These are phyloP conservation scores for Diphasiastrum complanatum DNA, from an alignment of 83 land plant genomes.

Conservation along the genomic window DNA sequence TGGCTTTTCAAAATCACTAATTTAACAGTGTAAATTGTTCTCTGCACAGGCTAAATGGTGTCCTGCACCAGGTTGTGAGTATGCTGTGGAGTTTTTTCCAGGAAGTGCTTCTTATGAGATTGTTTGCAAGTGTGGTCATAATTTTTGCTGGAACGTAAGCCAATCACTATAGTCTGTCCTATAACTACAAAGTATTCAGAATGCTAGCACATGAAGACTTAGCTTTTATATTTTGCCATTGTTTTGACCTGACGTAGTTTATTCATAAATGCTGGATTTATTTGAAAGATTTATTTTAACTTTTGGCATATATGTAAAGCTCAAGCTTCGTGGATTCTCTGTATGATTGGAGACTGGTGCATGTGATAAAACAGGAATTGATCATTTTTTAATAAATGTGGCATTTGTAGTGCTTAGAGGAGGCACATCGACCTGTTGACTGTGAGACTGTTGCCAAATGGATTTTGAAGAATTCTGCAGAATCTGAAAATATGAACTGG, in stretches of 20 bases:
- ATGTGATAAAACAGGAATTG: background rate
- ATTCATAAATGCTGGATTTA: too few relatives aligned
- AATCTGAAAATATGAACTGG: constrained; percentile 97
- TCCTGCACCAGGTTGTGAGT: constrained; percentile 99
- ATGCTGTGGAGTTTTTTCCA: constrained; percentile 61
- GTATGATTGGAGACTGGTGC: background rate
- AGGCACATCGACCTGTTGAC: constrained; percentile 94
- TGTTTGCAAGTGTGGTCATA: constrained; percentile 61
- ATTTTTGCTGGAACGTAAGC: constrained; percentile 94
- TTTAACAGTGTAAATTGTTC: background rate
- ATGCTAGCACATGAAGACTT: background rate
- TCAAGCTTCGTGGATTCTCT: background rate
- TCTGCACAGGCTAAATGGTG: constrained; percentile 83
- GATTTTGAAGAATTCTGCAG: constrained; percentile 89
- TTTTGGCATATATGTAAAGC: too few relatives aligned
- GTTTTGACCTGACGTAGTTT: too few relatives aligned
- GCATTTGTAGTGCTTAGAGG: constrained; percentile 72
- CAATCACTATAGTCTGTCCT: too few relatives aligned
- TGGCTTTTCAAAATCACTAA: background rate
- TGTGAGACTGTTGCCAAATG: constrained; percentile 87
- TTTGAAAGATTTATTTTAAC: too few relatives aligned
- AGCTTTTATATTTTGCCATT: background rate
- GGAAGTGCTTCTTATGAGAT: constrained; percentile 71
- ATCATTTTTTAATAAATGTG: background rate
- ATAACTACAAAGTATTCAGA: constrained; percentile 7